Evolutionary conservation across 768 basidiomycete genomes (phyloP).

Genomic region (Melanogaster broomeanus): DNA sequence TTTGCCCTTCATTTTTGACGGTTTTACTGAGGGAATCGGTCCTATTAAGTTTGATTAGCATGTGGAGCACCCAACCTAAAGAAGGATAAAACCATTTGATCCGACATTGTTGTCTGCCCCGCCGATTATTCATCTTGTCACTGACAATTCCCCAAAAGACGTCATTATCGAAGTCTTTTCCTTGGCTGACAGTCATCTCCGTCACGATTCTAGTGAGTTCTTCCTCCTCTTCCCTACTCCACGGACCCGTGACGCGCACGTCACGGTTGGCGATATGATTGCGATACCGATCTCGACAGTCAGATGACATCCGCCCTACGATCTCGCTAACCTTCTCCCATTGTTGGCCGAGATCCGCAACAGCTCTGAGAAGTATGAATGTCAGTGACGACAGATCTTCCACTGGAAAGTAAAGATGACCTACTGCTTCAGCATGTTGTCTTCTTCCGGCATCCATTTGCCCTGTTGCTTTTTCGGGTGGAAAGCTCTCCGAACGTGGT

Average conservation of each 20-base stretch:
- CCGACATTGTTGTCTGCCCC: constrained; percentile 82
- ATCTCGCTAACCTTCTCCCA: constrained; percentile 77
- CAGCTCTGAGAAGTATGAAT: constrained; percentile 50
- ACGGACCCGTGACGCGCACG: constrained; percentile 62
- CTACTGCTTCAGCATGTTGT: constrained; percentile 62
- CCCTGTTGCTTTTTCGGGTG: constrained; percentile 75
- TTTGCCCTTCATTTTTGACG: constrained; percentile 70
- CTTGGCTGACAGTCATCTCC: constrained; percentile 70
- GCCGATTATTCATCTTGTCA: constrained; percentile 71
- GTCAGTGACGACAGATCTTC: constrained; percentile 2
- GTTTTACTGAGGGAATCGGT: constrained; percentile 74
- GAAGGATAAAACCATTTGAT: constrained; percentile 71
- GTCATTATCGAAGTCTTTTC: constrained; percentile 74
- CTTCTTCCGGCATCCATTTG: constrained; percentile 68
- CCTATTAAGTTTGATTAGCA: constrained; percentile 41
- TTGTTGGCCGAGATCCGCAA: constrained; percentile 66
- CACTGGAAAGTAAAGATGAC: constrained; percentile 21
- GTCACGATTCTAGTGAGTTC: constrained; percentile 73
- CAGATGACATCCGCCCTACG: constrained; percentile 75
- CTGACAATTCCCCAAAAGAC: constrained; percentile 84
- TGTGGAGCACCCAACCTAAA: neutral
- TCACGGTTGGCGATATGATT: constrained; percentile 77
- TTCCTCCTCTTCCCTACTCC: constrained; percentile 82
- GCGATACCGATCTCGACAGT: constrained; percentile 85
- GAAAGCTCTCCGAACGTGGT: constrained; percentile 68